Percentiles rank a stretch among this genome's conserved stretches.
These are phyloP conservation scores for Phyllosticta citriasiana DNA, from an alignment of 2,329 filamentous ascomycete species.

Conservation along the genomic window DNA sequence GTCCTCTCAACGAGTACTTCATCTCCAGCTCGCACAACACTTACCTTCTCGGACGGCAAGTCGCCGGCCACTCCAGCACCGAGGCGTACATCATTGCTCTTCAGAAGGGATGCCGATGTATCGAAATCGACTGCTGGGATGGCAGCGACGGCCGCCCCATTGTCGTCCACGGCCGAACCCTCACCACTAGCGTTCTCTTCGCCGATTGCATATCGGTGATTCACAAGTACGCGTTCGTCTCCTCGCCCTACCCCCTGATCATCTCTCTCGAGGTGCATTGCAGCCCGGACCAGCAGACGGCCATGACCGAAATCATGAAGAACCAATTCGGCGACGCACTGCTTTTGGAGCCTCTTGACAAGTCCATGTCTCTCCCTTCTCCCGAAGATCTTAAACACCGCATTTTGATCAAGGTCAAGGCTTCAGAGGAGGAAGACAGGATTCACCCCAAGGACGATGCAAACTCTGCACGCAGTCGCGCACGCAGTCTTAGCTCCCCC, in stretches of 20 bases:
- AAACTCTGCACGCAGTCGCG: slow-evolving; percentile 26
- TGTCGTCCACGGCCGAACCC: slow-evolving; percentile 81
- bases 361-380: slow-evolving; percentile 61
- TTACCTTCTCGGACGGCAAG: slow-evolving; percentile 83
- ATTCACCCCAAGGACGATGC: slow-evolving; percentile 27
- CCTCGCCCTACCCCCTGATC: slow-evolving; percentile 81
- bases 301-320: slow-evolving; percentile 85
- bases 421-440: slow-evolving; percentile 49
- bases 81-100: slow-evolving; percentile 91
- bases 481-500: slow-evolving; percentile 68
- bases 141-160: slow-evolving; percentile 77
- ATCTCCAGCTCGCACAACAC: slow-evolving; percentile 99
- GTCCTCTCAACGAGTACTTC: slow-evolving; percentile 91
- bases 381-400: slow-evolving; percentile 76
- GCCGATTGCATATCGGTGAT: slow-evolving; percentile 86
- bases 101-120: slow-evolving; percentile 80
- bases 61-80: slow-evolving; percentile 80
- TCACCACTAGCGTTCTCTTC: slow-evolving; percentile 84
- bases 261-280: slow-evolving; percentile 96
- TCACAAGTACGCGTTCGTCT: slow-evolving; percentile 85
- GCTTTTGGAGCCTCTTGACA: slow-evolving; percentile 63
- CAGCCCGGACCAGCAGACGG: slow-evolving; percentile 66
- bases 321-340: slow-evolving; percentile 73
- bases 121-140: slow-evolving; percentile 98
- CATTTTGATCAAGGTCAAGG: slow-evolving; percentile 92